Evolutionary conservation across 2,329 filamentous ascomycete species (phyloP).

Genomic region (Apiospora sp.): DNA sequence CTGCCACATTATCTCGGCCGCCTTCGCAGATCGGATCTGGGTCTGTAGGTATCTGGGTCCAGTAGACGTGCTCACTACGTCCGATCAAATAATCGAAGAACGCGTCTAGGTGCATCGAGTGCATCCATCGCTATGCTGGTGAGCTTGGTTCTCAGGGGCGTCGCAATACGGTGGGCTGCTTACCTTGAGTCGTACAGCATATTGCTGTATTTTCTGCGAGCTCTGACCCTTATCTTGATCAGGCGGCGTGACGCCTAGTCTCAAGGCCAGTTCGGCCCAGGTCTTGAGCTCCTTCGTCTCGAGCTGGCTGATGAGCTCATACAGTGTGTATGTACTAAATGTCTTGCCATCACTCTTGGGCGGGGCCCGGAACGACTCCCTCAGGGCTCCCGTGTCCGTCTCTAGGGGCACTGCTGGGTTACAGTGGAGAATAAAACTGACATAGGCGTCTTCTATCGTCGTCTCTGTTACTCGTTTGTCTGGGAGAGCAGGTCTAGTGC

Average conservation of each 20-base stretch:
- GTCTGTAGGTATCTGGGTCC: constrained; percentile 74
- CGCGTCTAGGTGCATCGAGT: constrained; percentile 92
- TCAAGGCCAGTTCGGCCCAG: constrained; percentile 87
- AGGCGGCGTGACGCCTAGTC: constrained; percentile 87
- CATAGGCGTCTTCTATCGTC: constrained; percentile 83
- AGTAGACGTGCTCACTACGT: constrained; percentile 77
- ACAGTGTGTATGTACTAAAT: constrained; percentile 81
- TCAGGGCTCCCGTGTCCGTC: constrained; percentile 74
- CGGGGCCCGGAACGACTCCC: constrained; percentile 78
- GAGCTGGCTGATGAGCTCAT: constrained; percentile 79
- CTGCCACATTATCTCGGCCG: constrained; percentile 79
- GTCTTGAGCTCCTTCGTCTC: constrained; percentile 88
- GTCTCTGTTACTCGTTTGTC: constrained; percentile 71
- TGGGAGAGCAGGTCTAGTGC: constrained; percentile 59
- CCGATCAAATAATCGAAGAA: constrained; percentile 91
- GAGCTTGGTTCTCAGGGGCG: constrained; percentile 30
- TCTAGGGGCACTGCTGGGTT: constrained; percentile 81
- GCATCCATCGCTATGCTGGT: constrained; percentile 80
- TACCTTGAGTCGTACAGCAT: constrained; percentile 90
- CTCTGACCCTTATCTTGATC: constrained; percentile 85
- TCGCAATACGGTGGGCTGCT: background rate
- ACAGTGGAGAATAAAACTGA: constrained; percentile 87
- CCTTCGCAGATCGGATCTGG: constrained; percentile 68
- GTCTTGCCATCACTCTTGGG: constrained; percentile 88
- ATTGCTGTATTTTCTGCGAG: constrained; percentile 93